A percentile compares a stretch with the other conserved stretches of the same genome.
phyloP scores from a whole-genome alignment of 2,329 filamentous ascomycete genomes.

The Colletotrichum tamarilloi region DNA sequence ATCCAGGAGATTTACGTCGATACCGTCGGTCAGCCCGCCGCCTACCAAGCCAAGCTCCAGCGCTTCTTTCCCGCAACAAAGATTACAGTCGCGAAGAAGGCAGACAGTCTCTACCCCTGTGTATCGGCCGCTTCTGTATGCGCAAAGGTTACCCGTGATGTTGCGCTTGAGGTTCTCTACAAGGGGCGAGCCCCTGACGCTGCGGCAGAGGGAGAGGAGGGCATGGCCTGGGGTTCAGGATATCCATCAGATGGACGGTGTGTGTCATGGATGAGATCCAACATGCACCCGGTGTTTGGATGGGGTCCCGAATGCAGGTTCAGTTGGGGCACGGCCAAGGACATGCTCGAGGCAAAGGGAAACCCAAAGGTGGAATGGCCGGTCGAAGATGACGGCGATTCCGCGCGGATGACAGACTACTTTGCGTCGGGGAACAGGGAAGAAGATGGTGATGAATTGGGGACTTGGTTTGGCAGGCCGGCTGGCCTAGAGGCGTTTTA shows the following conservation, averaged over 20 bases:
- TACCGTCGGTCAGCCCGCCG: constrained; percentile 85
- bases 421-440: constrained; percentile 61
- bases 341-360: constrained; percentile 84
- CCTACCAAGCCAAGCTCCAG: constrained; percentile 88
- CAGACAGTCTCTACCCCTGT: constrained; percentile 90
- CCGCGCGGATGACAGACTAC: constrained; percentile 80
- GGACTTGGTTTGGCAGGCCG: constrained; percentile 84
- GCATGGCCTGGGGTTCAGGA: constrained; percentile 83
- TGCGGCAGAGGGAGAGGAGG: constrained; percentile 49
- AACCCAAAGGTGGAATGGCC: constrained; percentile 87
- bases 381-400: constrained; percentile 74
- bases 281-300: constrained; percentile 94
- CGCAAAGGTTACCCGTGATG: constrained; percentile 95
- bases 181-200: constrained; percentile 51
- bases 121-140: constrained; percentile 95
- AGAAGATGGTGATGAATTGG: constrained; percentile 72
- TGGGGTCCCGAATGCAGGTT: constrained; percentile 95
- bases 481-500: constrained; percentile 77
- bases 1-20: constrained; percentile 93
- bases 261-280: constrained; percentile 81
- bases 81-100: constrained; percentile 88
- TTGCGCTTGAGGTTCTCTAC: constrained; percentile 84
- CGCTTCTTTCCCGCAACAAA: constrained; percentile 82
- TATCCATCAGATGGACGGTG: constrained; percentile 91
- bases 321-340: constrained; percentile 95